Base-by-base conservation (phyloP, 2,329 filamentous ascomycete genomes). In the Cercospora sp. region DNA sequence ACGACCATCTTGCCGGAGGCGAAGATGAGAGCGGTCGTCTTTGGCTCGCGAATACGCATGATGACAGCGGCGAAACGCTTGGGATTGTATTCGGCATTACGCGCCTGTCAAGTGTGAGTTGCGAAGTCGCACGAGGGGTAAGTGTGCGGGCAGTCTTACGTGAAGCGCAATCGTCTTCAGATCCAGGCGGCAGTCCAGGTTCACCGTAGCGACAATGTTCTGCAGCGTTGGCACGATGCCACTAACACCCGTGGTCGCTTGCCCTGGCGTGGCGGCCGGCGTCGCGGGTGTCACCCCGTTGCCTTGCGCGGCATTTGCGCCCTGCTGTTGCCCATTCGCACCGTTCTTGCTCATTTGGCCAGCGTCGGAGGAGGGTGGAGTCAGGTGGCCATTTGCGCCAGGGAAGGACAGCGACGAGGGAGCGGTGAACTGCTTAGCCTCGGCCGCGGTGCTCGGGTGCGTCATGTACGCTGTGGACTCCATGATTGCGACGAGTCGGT, bases 1-100 rank as follows among this genome's bases (percentile, higher is more conserved):
- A 98, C 95, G 58, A 98, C 95, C 95, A 99, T 98, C 88, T 99
- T 99, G 82, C 95, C 95, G 1, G 91, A 96, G 68, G 95, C 95
- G 77, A 99, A 99, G 85, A 99, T 98, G 66, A 99, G 84, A 5
- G 95, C 95, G 2, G 95, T 99, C 4, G 95, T 99, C 86, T 99
- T 99, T 69, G 95, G 95, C 77, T 99, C 95, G 77, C 95, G 94
- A 75, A 99, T 99, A 84, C 95, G 93, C 95, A 99, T 98, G 82
- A 99, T 98, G 73, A 73, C 72, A 59, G 72, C 72, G 36, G 72
- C 72, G 64, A 73, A 73, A 71, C 72, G 72, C 91, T 97, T 97
- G 70, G 93, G 94, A 80, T 97, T 97, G 86, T 97, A 97, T 86
- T 98, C 95, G 72, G 95, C 95, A 81, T 98, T 99, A 83, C 95